Evolutionary conservation across 2,329 filamentous ascomycete species (phyloP), one percentile per base, ranked within the genome.

Genomic region (Aspergillus sp.): DNA sequence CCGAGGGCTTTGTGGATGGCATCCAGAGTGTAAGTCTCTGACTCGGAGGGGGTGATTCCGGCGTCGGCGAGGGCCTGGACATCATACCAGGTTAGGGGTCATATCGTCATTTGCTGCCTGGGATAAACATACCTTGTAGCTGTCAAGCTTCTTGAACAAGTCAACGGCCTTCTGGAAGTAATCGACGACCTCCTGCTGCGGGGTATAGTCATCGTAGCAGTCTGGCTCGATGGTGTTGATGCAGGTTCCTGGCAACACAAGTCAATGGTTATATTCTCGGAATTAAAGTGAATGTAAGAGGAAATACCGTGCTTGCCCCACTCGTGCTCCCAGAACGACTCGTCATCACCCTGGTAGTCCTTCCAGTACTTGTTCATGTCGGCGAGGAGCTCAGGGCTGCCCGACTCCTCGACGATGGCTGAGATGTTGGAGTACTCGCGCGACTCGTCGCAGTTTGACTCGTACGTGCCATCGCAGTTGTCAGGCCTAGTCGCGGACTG

Each of bases 311-410:
- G 87, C 71, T 89, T 89, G 71, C 81, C 80, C 83, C 86, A 90
- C 69, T 90, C 88, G 73, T 89, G 86, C 65, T 84, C 80, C 88
- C 88, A 90, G 66, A 90, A 83, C 27, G 67, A 73, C 64, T 85
- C 82, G 63, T 82, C 79, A 30, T 81, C 69, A 42, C 82, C 83
- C 40, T 79, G 62, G 68, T 83, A 79, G 66, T 82, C 80, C 64
- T 83, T 80, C 85, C 84, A 87, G 73, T 86, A 87, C 1, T 76
- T 81, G 39, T 80, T 71, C 85, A 87, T 86, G 68, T 83, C 83
- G 45, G 70, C 66, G 5, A 87, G 75, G 9, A 84, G 75, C 24
- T 82, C 78, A 22, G 72, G 73, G 56, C 77, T 76, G 59, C 79
- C 80, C 56, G 80, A 80, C 2, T 75, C 71, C 52, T 79, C 63